These are phyloP conservation scores for Funneliformis geosporum DNA, from an alignment of 192 early-diverging fungal species.

Conservation along the genomic window DNA sequence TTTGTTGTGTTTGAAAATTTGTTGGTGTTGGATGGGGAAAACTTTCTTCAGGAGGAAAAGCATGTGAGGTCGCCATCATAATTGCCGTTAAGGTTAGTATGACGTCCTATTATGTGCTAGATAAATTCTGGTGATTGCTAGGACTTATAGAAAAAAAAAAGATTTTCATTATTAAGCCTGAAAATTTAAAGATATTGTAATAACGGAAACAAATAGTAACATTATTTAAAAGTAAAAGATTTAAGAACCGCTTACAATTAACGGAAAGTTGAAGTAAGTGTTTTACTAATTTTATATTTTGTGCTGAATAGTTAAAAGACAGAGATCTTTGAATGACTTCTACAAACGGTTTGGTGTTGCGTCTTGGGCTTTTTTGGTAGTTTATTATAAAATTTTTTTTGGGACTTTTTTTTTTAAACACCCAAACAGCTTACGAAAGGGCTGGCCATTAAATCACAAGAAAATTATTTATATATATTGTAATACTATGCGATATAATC, in stretches of 20 bases:
- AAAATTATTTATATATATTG: neutral
- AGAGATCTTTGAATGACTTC: neutral
- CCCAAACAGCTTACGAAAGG: constrained; percentile 18
- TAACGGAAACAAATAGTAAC: neutral
- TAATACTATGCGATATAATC: neutral
- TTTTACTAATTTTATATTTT: neutral
- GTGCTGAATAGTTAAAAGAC: neutral
- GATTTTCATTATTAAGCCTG: neutral
- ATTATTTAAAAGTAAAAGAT: neutral
- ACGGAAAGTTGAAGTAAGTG: neutral
- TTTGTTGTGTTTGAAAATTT: constrained; percentile 26
- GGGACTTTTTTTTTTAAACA: neutral
- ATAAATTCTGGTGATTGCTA: constrained; percentile 6
- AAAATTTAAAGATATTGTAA: neutral
- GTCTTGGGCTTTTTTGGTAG: neutral
- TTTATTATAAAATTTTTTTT: constrained; percentile 8
- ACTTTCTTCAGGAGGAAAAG: constrained; percentile 28
- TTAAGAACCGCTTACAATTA: neutral
- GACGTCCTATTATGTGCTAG: constrained; percentile 8
- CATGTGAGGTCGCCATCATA: constrained; percentile 35
- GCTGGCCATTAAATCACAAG: neutral
- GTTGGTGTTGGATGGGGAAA: constrained; percentile 30
- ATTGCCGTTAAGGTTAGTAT: constrained; percentile 22
- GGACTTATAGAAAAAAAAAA: neutral
- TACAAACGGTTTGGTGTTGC: neutral